Conservation (phyloP, 2,329 filamentous ascomycete genomes). For the Neopestalotiopsis sp. region DNA sequence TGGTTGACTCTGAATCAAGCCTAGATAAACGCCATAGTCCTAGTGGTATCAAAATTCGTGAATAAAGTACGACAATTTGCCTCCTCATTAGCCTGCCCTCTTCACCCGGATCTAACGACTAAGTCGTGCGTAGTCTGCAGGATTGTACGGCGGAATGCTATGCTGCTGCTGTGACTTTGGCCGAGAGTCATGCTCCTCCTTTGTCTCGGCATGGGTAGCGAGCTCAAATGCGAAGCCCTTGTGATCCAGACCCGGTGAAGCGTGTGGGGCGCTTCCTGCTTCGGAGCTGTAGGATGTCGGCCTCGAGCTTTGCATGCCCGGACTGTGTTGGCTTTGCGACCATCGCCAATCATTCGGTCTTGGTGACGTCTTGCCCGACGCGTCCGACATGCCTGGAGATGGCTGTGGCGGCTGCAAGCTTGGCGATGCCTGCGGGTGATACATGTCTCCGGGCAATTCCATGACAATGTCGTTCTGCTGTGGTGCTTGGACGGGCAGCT, state of each 20-base stretch:
- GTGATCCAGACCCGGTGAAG: slow-evolving; percentile 45
- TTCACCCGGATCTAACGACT: slow-evolving; percentile 8
- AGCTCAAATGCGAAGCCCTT: slow-evolving; percentile 49
- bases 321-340: slow-evolving; percentile 43
- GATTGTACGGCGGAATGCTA: slow-evolving; percentile 24
- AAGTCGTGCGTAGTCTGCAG: slow-evolving; percentile 18
- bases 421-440: slow-evolving; percentile 41
- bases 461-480: slow-evolving; percentile 28
- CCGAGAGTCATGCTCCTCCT: slow-evolving; percentile 46
- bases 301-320: slow-evolving; percentile 35
- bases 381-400: slow-evolving; percentile 33
- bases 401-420: slow-evolving; percentile 33
- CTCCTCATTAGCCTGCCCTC: not conserved
- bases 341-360: slow-evolving; percentile 45
- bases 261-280: slow-evolving; percentile 34
- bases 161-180: slow-evolving; percentile 28
- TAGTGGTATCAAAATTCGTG: slow-evolving; percentile 2
- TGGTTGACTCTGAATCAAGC: not conserved
- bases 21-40: not conserved
- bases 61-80: not conserved
- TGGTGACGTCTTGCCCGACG: slow-evolving; percentile 30
- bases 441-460: slow-evolving; percentile 55
- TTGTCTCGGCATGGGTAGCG: slow-evolving; percentile 51
- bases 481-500: slow-evolving; percentile 41
- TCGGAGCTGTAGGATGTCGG: slow-evolving; percentile 43